These are phyloP conservation scores for Rubia yunnanensis DNA, from an alignment of 257 asterid genomes.

Conservation along the genomic window DNA sequence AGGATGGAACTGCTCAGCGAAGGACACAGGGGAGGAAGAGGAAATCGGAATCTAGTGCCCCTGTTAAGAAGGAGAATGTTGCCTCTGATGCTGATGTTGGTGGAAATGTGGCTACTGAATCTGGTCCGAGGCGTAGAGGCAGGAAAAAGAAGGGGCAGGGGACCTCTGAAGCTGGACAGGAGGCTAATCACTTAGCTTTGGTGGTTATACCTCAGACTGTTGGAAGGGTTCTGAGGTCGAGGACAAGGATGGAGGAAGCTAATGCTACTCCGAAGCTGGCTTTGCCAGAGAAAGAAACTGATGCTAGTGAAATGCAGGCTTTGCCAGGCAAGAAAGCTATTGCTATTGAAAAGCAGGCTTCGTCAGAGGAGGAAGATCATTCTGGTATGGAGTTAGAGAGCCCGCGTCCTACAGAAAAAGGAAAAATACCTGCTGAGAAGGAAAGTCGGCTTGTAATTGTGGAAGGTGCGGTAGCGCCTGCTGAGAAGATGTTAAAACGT, in stretches of 20 bases:
- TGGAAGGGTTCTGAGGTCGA: conserved; percentile 75
- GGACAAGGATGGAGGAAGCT: conserved; percentile 22
- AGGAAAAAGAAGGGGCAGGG: conserved; percentile 23
- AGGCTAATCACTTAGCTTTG: conserved; percentile 9
- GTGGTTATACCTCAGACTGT: conserved; percentile 23
- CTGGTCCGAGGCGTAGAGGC: conserved; percentile 14
- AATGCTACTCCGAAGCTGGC: background rate
- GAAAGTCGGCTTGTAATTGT: background rate
- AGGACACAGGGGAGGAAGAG: conserved; percentile 5
- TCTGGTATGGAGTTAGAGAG: conserved; percentile 4
- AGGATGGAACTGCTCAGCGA: background rate
- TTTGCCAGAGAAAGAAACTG: background rate
- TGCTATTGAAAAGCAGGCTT: background rate
- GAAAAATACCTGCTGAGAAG: conserved; percentile 2
- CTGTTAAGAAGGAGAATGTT: background rate
- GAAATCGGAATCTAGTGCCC: background rate
- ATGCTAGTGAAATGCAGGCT: background rate
- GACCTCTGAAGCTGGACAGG: conserved; percentile 10
- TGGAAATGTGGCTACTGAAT: background rate
- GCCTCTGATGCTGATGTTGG: background rate
- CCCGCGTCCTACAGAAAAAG: background rate
- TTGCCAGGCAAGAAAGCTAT: conserved; percentile 13
- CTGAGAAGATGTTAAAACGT: conserved; percentile 16
- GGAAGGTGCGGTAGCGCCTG: background rate
- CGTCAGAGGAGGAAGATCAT: conserved; percentile 7